Evolutionary conservation across 1,284 basidiomycete genomes (phyloP), one percentile per base, ranked within the genome.

Genomic region (Cutaneotrichosporon sp.): DNA sequence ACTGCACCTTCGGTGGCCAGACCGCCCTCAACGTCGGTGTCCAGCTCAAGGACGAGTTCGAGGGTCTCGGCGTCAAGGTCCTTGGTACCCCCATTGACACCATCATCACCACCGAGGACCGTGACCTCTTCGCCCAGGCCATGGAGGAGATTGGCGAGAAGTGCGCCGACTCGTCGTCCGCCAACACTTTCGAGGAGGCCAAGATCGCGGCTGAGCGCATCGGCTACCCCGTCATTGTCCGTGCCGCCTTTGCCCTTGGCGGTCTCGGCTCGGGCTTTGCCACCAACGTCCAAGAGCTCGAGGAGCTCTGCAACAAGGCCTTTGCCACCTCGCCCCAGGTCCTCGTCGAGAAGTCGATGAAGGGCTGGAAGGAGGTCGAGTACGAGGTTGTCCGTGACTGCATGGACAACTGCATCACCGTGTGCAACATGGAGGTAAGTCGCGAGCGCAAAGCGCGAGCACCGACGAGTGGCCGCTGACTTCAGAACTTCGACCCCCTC

Each of bases 291-390:
- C 84, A 82, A 20, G 91, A 97, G 82, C 84, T 98, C 66, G 85
- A 87, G 71, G 90, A 91, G 56, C 82, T 98, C 27, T 97, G 94
- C 76, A 85, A 83, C 70, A 95, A 95, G 82, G 94, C 95, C 14
- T 97, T 99, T 77, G 95, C 95, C 52, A 97, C 92, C 34, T 92
- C 90, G 70, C 94, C 95, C 54, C 95, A 99, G 81, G 95, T 99
- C 1, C 84, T 99, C 27, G 92, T 99, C 25, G 95, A 99, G 84
- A 95, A 89, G 84, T 94, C 91, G 76, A 98, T 99, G 95, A 97
- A 98, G 82, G 95, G 95, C 14, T 98, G 94, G 94, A 98, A 99
- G 82, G 95, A 99, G 83, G 93, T 98, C 70, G 95, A 99, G 82
- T 99, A 99, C 74, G 95, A 99, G 79, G 95, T 99, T 56, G 95